A percentile compares a stretch with the other conserved stretches of the same genome.
Conservation (phyloP, 1,284 basidiomycete genomes). For the Pascua sp. region DNA sequence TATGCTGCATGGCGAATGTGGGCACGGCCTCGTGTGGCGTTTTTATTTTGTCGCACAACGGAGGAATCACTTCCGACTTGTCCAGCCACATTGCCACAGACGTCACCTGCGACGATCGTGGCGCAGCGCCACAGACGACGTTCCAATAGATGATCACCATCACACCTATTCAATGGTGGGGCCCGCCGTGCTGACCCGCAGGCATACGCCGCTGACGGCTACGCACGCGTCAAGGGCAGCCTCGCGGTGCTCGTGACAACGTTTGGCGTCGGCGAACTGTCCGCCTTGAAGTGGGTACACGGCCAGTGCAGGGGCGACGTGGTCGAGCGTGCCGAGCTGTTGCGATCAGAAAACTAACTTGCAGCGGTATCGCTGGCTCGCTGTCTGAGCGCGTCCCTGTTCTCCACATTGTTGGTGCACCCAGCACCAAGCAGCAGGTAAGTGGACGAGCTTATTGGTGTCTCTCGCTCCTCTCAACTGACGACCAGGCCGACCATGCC, state of each 20-base stretch:
- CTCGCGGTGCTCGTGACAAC: constrained; percentile 70
- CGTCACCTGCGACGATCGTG: too few relatives aligned
- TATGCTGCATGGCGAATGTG: too few relatives aligned
- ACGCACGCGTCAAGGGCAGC: constrained; percentile 76
- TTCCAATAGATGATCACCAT: not conserved
- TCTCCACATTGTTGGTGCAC: constrained; percentile 85
- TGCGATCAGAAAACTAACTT: not conserved
- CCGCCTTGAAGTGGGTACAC: constrained; percentile 50
- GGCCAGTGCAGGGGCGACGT: too few relatives aligned
- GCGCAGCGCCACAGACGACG: not conserved
- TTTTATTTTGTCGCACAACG: not conserved
- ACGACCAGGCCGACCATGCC: constrained; percentile 52
- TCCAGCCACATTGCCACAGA: too few relatives aligned
- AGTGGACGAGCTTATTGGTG: not conserved
- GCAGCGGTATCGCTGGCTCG: constrained; percentile 52
- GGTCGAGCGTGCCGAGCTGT: constrained; percentile 3
- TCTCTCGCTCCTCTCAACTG: constrained; percentile 4
- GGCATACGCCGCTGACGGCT: constrained; percentile 92
- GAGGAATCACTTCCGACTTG: not conserved
- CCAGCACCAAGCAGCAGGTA: constrained; percentile 53
- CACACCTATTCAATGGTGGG: not conserved
- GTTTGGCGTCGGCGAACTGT: constrained; percentile 87
- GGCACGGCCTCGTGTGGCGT: not conserved
- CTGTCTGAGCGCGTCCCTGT: constrained; percentile 84
- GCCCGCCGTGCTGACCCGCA: constrained; percentile 3